Conservation (phyloP, 768 basidiomycete genomes). For the Suillus weaverae region DNA sequence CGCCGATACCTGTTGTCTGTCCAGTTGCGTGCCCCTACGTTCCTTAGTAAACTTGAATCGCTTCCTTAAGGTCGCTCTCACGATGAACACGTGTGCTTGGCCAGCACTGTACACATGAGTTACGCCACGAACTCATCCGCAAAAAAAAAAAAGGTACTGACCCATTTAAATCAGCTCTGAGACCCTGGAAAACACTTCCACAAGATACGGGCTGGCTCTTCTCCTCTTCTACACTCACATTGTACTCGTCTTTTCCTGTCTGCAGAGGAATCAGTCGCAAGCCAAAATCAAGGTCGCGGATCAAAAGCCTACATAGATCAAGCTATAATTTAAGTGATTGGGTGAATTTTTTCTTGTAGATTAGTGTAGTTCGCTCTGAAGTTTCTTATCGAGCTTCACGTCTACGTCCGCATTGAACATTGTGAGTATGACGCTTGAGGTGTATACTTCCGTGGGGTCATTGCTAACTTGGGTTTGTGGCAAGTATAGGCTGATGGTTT, state of each 20-base stretch:
- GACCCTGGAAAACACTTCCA: conserved; percentile 83
- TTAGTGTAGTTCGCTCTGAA: conserved; percentile 72
- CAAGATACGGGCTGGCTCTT: conserved; percentile 55
- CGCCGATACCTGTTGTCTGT: conserved; percentile 85
- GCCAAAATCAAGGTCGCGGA: not conserved
- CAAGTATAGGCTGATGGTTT: conserved; percentile 4
- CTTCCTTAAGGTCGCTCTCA: conserved; percentile 32
- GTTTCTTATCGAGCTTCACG: conserved; percentile 64
- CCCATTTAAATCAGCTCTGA: conserved; percentile 87
- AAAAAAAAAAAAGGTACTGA: conserved; percentile 34
- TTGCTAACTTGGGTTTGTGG: conserved; percentile 19
- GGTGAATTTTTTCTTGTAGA: conserved; percentile 97
- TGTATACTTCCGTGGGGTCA: conserved; percentile 25
- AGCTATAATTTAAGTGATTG: conserved; percentile 64
- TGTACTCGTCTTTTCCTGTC: conserved; percentile 84
- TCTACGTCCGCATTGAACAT: conserved; percentile 45
- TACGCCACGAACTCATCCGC: not conserved
- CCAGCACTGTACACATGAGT: conserved; percentile 47
- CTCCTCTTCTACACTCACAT: conserved; percentile 70
- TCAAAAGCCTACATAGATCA: conserved; percentile 71
- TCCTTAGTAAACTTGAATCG: conserved; percentile 8
- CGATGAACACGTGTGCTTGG: conserved; percentile 81
- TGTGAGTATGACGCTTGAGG: conserved; percentile 30
- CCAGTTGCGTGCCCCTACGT: conserved; percentile 82
- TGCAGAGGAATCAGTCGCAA: conserved; percentile 25